Percentiles rank a stretch among this genome's conserved stretches.
phyloP scores from a whole-genome alignment of 2,329 filamentous ascomycete species.

The Fusarium austroafricanum region DNA sequence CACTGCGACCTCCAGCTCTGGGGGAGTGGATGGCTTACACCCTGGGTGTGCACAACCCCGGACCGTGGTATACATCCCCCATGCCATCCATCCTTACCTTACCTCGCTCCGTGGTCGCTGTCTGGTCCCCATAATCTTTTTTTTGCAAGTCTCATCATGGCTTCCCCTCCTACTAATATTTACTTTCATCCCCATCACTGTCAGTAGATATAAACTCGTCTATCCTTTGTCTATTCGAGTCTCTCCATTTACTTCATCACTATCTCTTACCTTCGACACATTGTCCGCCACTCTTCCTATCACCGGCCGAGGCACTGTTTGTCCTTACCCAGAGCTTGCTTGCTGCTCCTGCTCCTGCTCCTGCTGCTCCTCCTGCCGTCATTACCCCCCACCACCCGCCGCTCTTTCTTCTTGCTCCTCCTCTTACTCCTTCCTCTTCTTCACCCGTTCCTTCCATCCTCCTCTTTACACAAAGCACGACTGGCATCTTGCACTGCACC shows the following conservation, averaged over 20 bases:
- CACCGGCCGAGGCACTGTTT: not conserved
- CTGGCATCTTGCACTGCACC: not conserved
- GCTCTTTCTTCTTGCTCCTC: not conserved
- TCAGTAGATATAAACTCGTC: not conserved
- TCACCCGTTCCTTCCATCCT: not conserved
- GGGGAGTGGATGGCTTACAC: no score
- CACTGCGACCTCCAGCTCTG: no score
- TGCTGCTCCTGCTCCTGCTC: no score
- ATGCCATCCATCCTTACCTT: no score
- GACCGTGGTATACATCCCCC: no score
- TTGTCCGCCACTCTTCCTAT: not conserved
- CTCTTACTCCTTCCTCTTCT: not conserved
- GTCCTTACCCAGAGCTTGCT: not conserved
- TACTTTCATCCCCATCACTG: not conserved
- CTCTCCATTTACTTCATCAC: not conserved
- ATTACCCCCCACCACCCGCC: not conserved
- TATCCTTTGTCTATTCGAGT: not conserved
- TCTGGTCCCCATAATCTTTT: no score
- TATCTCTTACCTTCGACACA: not conserved
- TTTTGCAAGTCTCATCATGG: not conserved
- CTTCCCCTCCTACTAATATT: not conserved
- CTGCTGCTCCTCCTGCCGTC: no score
- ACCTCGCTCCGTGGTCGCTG: no score
- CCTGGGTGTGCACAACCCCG: no score
- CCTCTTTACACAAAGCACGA: not conserved